phyloP scores from a whole-genome alignment of 1,284 basidiomycete species.

The Microbotryum lychnidis-dioicae region DNA sequence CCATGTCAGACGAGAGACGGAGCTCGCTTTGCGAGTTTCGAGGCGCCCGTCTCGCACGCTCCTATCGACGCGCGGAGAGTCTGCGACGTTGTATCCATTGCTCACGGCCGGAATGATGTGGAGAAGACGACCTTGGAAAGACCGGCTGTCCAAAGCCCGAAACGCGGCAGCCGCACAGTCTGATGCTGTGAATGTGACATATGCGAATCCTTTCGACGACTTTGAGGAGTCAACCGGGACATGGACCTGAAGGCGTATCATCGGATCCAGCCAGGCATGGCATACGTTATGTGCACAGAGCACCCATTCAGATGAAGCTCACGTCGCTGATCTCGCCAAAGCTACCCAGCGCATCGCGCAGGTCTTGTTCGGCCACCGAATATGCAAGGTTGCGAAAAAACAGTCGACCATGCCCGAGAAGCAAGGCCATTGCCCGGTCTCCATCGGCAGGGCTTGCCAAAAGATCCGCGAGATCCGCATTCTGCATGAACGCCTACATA shows the following conservation, averaged over 20 bases:
- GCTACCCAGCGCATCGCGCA: conserved; percentile 58
- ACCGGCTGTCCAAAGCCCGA: conserved; percentile 67
- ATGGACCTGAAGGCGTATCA: conserved; percentile 55
- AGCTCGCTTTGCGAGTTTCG: conserved; percentile 60
- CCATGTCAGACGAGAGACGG: conserved; percentile 80
- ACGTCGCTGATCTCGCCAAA: conserved; percentile 59
- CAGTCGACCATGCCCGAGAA: conserved; percentile 68
- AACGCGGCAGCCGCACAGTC: conserved; percentile 66
- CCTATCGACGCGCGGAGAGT: conserved; percentile 36
- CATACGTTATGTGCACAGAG: neutral
- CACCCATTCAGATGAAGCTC: conserved; percentile 13
- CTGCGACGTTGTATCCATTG: conserved; percentile 40
- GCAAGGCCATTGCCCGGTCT: conserved; percentile 7
- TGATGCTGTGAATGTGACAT: conserved; percentile 64
- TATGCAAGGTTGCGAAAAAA: conserved; percentile 90
- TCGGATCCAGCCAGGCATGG: conserved; percentile 52
- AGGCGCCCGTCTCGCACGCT: conserved; percentile 48
- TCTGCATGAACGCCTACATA: no score
- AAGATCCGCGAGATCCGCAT: no score
- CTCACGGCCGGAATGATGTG: conserved; percentile 77
- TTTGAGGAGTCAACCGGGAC: conserved; percentile 67
- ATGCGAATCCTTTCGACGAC: conserved; percentile 70
- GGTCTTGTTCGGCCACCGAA: conserved; percentile 64
- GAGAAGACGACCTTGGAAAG: conserved; percentile 84
- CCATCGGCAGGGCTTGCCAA: no score